Base-by-base conservation (phyloP, 169 alveolate species). In the Plasmodium blacklocki region DNA sequence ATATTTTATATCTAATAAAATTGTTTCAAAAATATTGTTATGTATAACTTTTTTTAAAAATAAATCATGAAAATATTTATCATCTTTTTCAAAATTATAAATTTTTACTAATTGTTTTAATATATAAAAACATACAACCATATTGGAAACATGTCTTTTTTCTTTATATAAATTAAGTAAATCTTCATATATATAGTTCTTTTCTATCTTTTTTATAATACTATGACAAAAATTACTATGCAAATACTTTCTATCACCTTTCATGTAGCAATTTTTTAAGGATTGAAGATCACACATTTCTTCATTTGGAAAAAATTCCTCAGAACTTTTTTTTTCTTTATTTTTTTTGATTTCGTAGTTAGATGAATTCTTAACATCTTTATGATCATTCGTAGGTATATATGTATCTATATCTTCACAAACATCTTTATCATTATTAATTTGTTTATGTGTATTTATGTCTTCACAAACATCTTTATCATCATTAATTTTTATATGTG, bases 81-180 rank as follows among this genome's bases (percentile, higher is more conserved):
- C 58, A 21, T 83, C 73, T 14, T 23, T 83, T 68, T 83, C 91
- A 70, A 83, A 83, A 45, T 68, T 83, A 43, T 58, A 68, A 21
- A 83, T 83, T 68, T 45, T 29, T 18, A 83, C 75, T 15, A 83
- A 23, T 23, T 83, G 91, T 23, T 68, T 83, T 32, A 83, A 47
- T 21, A 83, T 67, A 32, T 67, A 68, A 72, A 83, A 83, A 21
- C 91, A 83, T 2, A 83, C 91, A 59, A 83, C 91, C n/a, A 83
- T 83, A 29, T 83, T 83, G 11, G 91, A 56, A 11, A 83, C 19
- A 21, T 83, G 91, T 67, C 91, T 67, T 63, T 83, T 68, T 11
- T 23, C 52, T 73, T 56, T 54, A 23, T 83, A 83, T 39, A 83
- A 21, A 6, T 83, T 83, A 52, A 83, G 66, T 7, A 83, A 64